These are phyloP conservation scores for Trichothecium sympodiale DNA, from an alignment of 2,329 filamentous ascomycete species.

Conservation along the genomic window DNA sequence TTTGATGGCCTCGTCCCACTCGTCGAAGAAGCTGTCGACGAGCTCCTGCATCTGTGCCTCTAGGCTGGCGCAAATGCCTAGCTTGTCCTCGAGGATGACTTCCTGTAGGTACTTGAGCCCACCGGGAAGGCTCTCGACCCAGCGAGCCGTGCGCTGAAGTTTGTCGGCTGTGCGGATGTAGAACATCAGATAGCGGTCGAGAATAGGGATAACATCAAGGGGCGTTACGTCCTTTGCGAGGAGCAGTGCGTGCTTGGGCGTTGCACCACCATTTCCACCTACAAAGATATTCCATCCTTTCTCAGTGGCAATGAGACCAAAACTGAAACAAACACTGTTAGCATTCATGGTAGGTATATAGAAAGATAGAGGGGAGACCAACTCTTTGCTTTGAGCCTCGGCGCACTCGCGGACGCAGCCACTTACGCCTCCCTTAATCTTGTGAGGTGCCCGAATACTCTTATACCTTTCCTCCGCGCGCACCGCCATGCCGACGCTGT, in stretches of 20 bases:
- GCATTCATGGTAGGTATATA: not conserved
- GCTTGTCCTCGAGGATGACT: slow-evolving; percentile 74
- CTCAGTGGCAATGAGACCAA: slow-evolving; percentile 83
- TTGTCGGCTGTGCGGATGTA: slow-evolving; percentile 90
- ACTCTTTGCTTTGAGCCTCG: slow-evolving; percentile 88
- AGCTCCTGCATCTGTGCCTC: slow-evolving; percentile 83
- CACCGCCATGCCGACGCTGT: slow-evolving; percentile 85
- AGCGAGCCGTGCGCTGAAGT: slow-evolving; percentile 77
- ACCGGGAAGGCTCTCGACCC: slow-evolving; percentile 75
- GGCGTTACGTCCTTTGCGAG: slow-evolving; percentile 79
- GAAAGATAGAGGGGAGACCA: slow-evolving; percentile 19
- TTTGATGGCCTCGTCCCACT: slow-evolving; percentile 77
- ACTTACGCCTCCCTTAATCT: slow-evolving; percentile 82
- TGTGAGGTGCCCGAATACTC: slow-evolving; percentile 78
- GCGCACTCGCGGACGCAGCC: slow-evolving; percentile 90
- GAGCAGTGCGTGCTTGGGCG: slow-evolving; percentile 70
- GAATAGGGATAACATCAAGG: slow-evolving; percentile 68
- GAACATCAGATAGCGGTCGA: slow-evolving; percentile 86
- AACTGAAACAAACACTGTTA: slow-evolving; percentile 45
- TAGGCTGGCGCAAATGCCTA: slow-evolving; percentile 74
- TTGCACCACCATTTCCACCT: slow-evolving; percentile 79
- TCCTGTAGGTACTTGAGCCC: slow-evolving; percentile 74
- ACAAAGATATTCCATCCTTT: slow-evolving; percentile 93
- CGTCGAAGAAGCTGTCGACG: slow-evolving; percentile 76
- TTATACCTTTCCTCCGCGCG: slow-evolving; percentile 85